These are phyloP conservation scores for Nitzschia sp. DNA, from an alignment of 108 stramenopile genomes.

Conservation along the genomic window DNA sequence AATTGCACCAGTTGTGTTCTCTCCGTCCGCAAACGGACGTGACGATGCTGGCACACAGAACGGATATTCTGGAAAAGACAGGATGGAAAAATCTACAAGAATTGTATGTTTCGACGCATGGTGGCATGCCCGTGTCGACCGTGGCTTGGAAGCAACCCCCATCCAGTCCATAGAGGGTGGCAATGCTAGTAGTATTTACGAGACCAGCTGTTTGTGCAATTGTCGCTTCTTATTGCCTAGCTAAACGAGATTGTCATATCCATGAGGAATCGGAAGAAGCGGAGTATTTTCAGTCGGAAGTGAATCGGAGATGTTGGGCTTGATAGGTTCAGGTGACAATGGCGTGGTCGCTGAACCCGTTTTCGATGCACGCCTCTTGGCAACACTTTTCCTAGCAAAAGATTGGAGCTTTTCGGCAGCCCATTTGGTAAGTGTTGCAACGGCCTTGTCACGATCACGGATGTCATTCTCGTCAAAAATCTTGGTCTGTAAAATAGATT, in stretches of 20 bases:
- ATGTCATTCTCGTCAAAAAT: constrained; percentile 63
- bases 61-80: background rate
- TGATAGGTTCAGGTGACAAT: too few relatives aligned
- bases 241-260: too few relatives aligned
- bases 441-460: constrained; percentile 46
- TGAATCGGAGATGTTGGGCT: too few relatives aligned
- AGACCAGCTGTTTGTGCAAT: too few relatives aligned
- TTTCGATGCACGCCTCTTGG: constrained; percentile 9
- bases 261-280: too few relatives aligned
- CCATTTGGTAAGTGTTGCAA: constrained; percentile 49
- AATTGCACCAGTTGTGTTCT: background rate
- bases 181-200: too few relatives aligned
- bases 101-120: constrained; percentile 16
- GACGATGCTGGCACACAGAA: constrained; percentile 6
- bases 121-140: constrained; percentile 15
- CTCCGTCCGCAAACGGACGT: background rate
- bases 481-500: constrained; percentile 53
- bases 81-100: constrained; percentile 10
- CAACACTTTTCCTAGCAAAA: constrained; percentile 17
- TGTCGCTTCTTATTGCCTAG: too few relatives aligned
- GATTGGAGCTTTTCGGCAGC: constrained; percentile 36
- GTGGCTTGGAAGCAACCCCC: background rate
- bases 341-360: background rate
- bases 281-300: too few relatives aligned
- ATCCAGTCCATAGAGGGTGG: too few relatives aligned